Base-by-base conservation (phyloP, 2,329 filamentous ascomycete species). In the Ophidiomyces ophidiicola region DNA sequence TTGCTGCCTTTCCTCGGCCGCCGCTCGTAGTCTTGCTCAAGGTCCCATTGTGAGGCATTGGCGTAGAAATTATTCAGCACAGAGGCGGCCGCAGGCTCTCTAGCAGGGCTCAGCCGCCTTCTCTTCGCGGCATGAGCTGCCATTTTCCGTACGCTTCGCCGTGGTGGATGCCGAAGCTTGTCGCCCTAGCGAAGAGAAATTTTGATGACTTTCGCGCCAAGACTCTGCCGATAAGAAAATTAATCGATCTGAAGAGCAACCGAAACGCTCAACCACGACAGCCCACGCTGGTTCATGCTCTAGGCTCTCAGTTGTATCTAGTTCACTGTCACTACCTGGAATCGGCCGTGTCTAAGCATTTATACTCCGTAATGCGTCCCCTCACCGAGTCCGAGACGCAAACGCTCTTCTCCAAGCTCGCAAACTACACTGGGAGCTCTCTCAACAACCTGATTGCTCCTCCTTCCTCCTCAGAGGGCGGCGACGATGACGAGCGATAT, bases 11-110 rank as follows among this genome's bases (percentile, higher is more conserved):
- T 90, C 50, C 83, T 73, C 32, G 82, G 78, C 49, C 77, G 76
- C 45, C 74, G 74, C 60, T 93, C 86, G 67, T 94, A 96, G 59
- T 84, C 80, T 56, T 93, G 82, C 65, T 94, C 90, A 34, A 94
- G 71, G 54, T 94, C 78, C 86, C 88, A 96, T 61, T 77, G 79
- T 43, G 82, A 71, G 4, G 82, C 84, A 53, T 75, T 79, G 52
- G 75, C 74, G 63, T 83, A 73, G 58, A 87, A 86, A 39, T 73
- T 71, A 25, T 59, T 56, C 33, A 59, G 59, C 36, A 47, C 38
- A 19, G 56, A 45, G 24, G 55, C 49, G 20, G 53, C 50, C 4
- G 54, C 52, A 8, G 39, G 39, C 41, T 52, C 53, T 32, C 53
- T 53, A 3, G 66, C 58, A 30, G 70, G 68, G 41, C 65, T 71